phyloP scores from a whole-genome alignment of 2,329 filamentous ascomycete genomes.

The Stachybotrys chlorohalonatus region DNA sequence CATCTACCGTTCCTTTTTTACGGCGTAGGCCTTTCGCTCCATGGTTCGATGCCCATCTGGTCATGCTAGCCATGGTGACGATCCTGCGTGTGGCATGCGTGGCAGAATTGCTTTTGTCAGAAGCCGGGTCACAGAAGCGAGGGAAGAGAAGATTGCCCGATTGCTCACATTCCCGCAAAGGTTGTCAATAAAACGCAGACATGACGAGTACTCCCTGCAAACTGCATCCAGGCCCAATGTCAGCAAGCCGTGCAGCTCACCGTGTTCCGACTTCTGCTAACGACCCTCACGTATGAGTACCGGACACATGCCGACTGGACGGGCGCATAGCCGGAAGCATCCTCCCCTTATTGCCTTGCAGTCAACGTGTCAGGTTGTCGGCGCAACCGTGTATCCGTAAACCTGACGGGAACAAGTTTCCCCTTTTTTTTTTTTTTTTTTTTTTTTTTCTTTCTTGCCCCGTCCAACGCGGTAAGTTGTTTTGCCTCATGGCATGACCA shows the following conservation, averaged over 20 bases:
- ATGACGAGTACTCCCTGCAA: no score
- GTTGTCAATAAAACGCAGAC: no score
- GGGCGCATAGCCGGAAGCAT: not conserved
- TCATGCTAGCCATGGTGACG: not conserved
- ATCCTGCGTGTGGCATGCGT: not conserved
- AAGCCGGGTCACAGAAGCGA: not conserved
- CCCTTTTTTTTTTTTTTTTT: no score
- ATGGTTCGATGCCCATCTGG: not conserved
- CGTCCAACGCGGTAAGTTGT: no score
- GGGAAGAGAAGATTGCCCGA: not conserved
- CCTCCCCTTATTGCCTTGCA: not conserved
- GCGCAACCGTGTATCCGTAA: no score
- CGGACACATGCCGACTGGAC: not conserved
- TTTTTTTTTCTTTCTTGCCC: no score
- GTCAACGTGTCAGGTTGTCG: no score
- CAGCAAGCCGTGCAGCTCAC: not conserved
- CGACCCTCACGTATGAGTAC: not conserved
- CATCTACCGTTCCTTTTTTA: no score
- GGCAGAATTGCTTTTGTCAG: not conserved
- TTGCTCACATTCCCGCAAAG: not conserved
- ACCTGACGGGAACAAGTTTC: no score
- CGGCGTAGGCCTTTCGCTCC: no score
- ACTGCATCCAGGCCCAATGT: not conserved
- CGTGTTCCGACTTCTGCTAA: not conserved
- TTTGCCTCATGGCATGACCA: no score